Base-by-base conservation (phyloP, 176 grass and related monocot species). In the Oryza coarctata region DNA sequence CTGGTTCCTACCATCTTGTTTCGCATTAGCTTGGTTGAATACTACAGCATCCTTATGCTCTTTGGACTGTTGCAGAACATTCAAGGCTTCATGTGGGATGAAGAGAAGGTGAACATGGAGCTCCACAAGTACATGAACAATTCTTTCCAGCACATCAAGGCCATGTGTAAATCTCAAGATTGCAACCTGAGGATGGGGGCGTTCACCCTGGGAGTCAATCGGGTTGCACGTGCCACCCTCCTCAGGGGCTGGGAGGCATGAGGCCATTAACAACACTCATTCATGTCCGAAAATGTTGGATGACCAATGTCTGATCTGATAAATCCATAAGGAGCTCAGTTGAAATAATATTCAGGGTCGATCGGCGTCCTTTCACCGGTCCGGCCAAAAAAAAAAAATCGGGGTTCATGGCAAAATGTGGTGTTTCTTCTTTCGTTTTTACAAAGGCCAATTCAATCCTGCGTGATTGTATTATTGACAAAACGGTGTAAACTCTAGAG, bases 51-150 rank as follows among this genome's bases (percentile, higher is more conserved):
- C 45, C 28, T 83, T 80, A 62, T 74, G 49, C 52, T 47, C 73
- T 65, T 70, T 82, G 70, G 14, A 60, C 63, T 43, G 25, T 63
- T 60, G 65, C 78, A 99, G 93, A 98, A 98, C 80, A 98, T 98
- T 78, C 96, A 98, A 88, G 96, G 96, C 12, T 98, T 98, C 84
- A 98, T 98, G 96, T 98, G 96, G 96, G 89, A 91, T 77, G 96
- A 98, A 86, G 90, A 95, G 18, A 95, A 91, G 60, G 96, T 99
- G 57, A 99, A 99, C 87, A 91, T 79, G 61, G 96, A 99, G 88
- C 85, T 99, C 40, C 84, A 90, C n/a, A 99, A 87, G 91, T 99
- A 99, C 73, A 99, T 99, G 96, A 87, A 74, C 63, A 86, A 80
- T 13, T 76, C 90, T 43, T 99, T 99, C 65, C 85, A 86, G 28